Evolutionary conservation across 2,329 filamentous ascomycete species (phyloP), one percentile per base, ranked within the genome.

Genomic region (Penicillium corylophilum): DNA sequence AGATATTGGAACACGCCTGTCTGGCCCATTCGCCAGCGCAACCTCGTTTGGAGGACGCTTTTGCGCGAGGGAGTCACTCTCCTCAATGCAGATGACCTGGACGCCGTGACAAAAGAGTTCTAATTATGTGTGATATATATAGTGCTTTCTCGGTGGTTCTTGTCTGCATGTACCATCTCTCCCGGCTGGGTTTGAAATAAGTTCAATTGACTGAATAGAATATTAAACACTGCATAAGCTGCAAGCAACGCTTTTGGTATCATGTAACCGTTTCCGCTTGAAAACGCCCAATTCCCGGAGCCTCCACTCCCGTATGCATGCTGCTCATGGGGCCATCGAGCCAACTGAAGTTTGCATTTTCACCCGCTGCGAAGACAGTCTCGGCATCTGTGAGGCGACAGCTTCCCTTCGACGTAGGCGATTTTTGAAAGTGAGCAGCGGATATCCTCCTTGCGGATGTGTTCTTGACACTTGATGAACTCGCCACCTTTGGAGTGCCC

Each of bases 1-100:
- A 70, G 85, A 50, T 87, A 87, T 62, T 87, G 83, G 84, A 81
- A 83, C 47, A 78, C 80, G 55, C 85, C 85, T 0, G 72, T 71
- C 2, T 87, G 78, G 73, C 83, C 83, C 0, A 69, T 86, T 24
- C 75, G 78, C n/a, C 79, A 77, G 20, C 70, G 84, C 22, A 82
- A 86, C 64, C 71, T 74, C 9, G 69, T 85, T 4, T 87, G 85
- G 84, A 71, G 77, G 56, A 76, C 73, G 5, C 65, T 87, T 54
- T 74, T 79, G 57, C 73, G 78, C 45, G 81, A 81, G 51, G 83
- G 82, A 0, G 82, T 83, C n/a, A 79, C 79, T 51, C 64, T 87
- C 51, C 60, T 88, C 45, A 87, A 86, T 66, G 83, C 81, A 0
- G 84, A 87, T 74, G 84, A 87, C 70, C 57, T 87, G 45, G 73